Conservation (phyloP, 2,329 filamentous ascomycete species). For the Elsinoe necatrix region DNA sequence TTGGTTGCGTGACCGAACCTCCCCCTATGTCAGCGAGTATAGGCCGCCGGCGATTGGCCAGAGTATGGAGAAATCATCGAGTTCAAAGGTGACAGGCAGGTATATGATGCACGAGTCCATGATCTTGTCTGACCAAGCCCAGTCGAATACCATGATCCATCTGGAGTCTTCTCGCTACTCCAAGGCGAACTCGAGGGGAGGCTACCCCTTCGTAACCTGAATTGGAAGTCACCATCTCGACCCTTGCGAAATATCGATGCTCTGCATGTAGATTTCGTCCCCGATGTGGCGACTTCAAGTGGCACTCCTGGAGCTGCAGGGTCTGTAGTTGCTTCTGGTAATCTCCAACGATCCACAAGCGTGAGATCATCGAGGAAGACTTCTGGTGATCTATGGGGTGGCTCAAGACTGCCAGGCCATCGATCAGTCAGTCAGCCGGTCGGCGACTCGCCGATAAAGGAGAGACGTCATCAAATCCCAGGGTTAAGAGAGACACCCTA, state of each 20-base stretch:
- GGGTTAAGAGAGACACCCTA: slow-evolving; percentile 89
- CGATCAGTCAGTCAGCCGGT: slow-evolving; percentile 12
- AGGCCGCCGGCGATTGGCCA: slow-evolving; percentile 18
- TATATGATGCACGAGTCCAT: not conserved
- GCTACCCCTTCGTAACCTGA: slow-evolving; percentile 79
- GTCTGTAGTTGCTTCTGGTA: not conserved
- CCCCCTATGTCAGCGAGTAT: not conserved
- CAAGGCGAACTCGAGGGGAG: slow-evolving; percentile 68
- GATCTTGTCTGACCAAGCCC: slow-evolving; percentile 22
- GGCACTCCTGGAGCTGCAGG: not conserved
- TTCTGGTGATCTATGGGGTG: slow-evolving; percentile 10
- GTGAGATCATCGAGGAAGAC: slow-evolving; percentile 12
- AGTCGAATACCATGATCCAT: slow-evolving; percentile 97
- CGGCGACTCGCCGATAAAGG: slow-evolving; percentile 30
- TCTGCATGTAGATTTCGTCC: slow-evolving; percentile 80
- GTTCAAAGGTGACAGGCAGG: slow-evolving; percentile 41
- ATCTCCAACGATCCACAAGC: slow-evolving; percentile 12
- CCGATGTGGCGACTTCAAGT: slow-evolving; percentile 29
- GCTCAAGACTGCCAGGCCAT: not conserved
- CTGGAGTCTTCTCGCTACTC: slow-evolving; percentile 75
- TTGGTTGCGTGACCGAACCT: not conserved
- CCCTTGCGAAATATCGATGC: slow-evolving; percentile 89
- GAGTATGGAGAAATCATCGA: slow-evolving; percentile 31
- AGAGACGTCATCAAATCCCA: slow-evolving; percentile 85
- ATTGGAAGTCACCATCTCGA: slow-evolving; percentile 92